Evolutionary conservation across 306 rosid genomes (phyloP).

Genomic region (Lotus japonicus): DNA sequence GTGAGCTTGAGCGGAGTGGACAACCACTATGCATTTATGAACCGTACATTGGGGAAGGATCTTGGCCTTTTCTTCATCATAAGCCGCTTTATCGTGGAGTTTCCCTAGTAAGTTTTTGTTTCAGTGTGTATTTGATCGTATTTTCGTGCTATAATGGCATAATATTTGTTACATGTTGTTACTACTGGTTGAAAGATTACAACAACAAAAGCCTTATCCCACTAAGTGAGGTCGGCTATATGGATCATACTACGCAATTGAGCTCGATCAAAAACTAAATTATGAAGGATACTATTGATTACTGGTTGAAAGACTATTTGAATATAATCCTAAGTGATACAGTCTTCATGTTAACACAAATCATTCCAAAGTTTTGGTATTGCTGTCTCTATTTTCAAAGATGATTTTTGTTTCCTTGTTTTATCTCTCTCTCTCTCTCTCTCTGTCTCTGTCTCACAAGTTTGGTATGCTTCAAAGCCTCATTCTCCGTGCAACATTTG

Average conservation of each 20-base stretch:
- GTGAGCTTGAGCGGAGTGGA: slow-evolving; percentile 95
- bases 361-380: background rate
- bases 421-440: background rate
- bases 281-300: too few species aligned
- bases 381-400: too few species aligned
- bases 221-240: too few species aligned
- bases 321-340: background rate
- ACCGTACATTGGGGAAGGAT: slow-evolving; percentile 90
- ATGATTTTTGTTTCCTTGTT: background rate
- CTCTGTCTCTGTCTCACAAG: background rate
- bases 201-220: too few species aligned
- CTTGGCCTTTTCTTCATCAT: slow-evolving; percentile 88
- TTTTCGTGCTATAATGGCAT: background rate
- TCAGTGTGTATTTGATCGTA: background rate
- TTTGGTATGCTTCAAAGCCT: background rate
- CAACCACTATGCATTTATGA: slow-evolving; percentile 90
- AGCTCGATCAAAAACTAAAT: too few species aligned
- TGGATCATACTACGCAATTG: too few species aligned
- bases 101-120: slow-evolving; percentile 61
- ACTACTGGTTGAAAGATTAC: too few species aligned
- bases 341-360: background rate
- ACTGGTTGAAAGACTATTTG: background rate
- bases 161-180: background rate
- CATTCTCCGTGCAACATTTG: background rate
- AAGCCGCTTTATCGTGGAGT: slow-evolving; percentile 85